These are phyloP conservation scores for Colletotrichum camelliae DNA, from an alignment of 2,329 filamentous ascomycete species.

Conservation along the genomic window DNA sequence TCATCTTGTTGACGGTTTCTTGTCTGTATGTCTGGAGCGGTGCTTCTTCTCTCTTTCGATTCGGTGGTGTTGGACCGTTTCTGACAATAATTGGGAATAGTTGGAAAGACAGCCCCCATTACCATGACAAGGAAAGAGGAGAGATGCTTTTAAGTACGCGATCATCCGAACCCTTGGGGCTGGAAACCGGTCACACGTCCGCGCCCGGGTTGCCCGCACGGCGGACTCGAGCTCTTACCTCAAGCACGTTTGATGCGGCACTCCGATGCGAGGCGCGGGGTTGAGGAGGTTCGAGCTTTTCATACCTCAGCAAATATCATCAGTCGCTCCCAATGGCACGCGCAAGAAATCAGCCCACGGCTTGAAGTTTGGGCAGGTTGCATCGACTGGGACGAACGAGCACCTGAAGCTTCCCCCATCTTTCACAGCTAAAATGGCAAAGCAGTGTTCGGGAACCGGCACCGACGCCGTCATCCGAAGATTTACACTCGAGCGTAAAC, in stretches of 20 bases:
- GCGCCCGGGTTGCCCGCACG: not conserved
- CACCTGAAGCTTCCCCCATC: not conserved
- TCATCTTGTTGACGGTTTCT: not conserved
- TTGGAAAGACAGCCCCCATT: rapidly evolving
- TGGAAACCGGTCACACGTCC: not conserved
- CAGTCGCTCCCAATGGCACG: not conserved
- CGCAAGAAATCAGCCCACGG: not conserved
- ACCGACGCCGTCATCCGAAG: not conserved
- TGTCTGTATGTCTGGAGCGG: not conserved
- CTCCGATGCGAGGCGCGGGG: slow-evolving; percentile 12
- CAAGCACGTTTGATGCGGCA: not conserved
- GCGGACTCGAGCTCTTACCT: not conserved
- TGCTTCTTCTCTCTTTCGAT: not conserved
- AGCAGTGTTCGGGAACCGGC: not conserved
- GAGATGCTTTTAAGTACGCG: not conserved
- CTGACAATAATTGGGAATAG: no score
- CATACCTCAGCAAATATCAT: not conserved
- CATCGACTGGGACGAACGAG: not conserved
- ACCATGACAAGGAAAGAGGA: not conserved
- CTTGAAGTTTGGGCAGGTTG: not conserved
- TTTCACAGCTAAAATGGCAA: not conserved
- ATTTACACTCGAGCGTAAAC: not conserved
- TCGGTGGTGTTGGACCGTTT: not conserved
- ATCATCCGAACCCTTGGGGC: not conserved
- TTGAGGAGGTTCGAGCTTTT: not conserved